These are phyloP conservation scores for Stachybotrys chlorohalonatus DNA, from an alignment of 2,329 filamentous ascomycete genomes.

Conservation along the genomic window DNA sequence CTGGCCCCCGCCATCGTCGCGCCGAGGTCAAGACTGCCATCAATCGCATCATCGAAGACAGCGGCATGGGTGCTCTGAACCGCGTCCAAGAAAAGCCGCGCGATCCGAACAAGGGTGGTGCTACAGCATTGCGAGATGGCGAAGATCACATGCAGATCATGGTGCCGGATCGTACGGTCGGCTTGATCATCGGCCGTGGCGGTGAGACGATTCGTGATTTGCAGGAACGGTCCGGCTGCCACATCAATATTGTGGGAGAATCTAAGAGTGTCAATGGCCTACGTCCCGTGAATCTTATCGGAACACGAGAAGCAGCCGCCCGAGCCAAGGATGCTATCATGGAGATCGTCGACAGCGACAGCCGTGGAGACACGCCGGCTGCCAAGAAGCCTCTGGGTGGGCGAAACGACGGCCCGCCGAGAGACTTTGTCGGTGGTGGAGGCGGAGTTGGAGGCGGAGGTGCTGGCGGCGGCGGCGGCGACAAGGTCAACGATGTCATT, in stretches of 20 bases:
- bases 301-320: conserved; percentile 62
- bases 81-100: conserved; percentile 31
- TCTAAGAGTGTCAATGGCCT: conserved; percentile 87
- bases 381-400: conserved; percentile 17
- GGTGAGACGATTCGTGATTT: conserved; percentile 89
- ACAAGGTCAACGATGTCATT: conserved; percentile 76
- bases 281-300: conserved; percentile 84
- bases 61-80: conserved; percentile 38
- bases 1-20: conserved; percentile 61
- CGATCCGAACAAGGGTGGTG: conserved; percentile 27
- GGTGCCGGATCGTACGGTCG: conserved; percentile 88
- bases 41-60: conserved; percentile 81
- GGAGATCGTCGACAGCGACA: conserved; percentile 91
- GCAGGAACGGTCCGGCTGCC: conserved; percentile 85
- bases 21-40: conserved; percentile 76
- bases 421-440: conserved; percentile 23
- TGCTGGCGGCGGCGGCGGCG: conserved; percentile 32
- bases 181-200: conserved; percentile 86
- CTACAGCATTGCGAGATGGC: conserved; percentile 55
- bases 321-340: conserved; percentile 81
- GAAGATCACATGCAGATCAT: conserved; percentile 88
- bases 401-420: conserved; percentile 20
- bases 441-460: conserved; percentile 24
- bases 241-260: conserved; percentile 91
- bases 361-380: conserved; percentile 41